Conservation (phyloP, 1,284 basidiomycete genomes). For the Malassezia globosa region DNA sequence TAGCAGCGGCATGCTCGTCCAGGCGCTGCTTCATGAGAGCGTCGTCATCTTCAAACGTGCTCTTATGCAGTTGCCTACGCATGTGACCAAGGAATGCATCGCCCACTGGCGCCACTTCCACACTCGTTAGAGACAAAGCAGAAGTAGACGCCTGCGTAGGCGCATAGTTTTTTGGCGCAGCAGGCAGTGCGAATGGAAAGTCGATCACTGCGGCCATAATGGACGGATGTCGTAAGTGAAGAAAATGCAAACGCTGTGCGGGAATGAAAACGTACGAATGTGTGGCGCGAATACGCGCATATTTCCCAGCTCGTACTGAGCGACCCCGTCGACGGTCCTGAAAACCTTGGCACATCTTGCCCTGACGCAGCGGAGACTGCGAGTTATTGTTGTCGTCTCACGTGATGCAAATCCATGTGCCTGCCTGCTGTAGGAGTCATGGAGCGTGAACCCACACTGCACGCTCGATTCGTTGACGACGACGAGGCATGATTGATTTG, state of each 20-base stretch:
- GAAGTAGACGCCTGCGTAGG: constrained; percentile 32
- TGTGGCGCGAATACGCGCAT: not conserved
- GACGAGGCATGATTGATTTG: constrained; percentile 25
- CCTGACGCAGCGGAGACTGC: too few relatives aligned
- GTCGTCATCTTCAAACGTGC: constrained; percentile 40
- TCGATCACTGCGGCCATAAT: constrained; percentile 36
- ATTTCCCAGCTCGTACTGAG: not conserved
- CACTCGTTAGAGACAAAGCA: constrained; percentile 17
- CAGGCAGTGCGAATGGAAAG: constrained; percentile 36
- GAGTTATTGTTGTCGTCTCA: too few relatives aligned
- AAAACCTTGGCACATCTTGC: too few relatives aligned
- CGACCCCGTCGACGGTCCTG: too few relatives aligned
- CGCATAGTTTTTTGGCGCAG: constrained; percentile 38
- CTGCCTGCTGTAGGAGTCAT: too few relatives aligned
- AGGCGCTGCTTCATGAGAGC: constrained; percentile 26
- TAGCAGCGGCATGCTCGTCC: constrained; percentile 50
- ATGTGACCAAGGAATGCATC: constrained; percentile 38
- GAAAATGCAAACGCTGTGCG: not conserved
- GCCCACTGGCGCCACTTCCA: constrained; percentile 36
- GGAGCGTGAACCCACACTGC: too few relatives aligned
- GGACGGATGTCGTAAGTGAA: too few relatives aligned
- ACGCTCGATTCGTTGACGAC: too few relatives aligned
- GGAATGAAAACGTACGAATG: not conserved
- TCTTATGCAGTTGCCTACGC: constrained; percentile 35
- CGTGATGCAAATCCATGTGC: too few relatives aligned